Evolutionary conservation across 1,284 basidiomycete genomes (phyloP).

Genomic region (Amylostereum areolatum): DNA sequence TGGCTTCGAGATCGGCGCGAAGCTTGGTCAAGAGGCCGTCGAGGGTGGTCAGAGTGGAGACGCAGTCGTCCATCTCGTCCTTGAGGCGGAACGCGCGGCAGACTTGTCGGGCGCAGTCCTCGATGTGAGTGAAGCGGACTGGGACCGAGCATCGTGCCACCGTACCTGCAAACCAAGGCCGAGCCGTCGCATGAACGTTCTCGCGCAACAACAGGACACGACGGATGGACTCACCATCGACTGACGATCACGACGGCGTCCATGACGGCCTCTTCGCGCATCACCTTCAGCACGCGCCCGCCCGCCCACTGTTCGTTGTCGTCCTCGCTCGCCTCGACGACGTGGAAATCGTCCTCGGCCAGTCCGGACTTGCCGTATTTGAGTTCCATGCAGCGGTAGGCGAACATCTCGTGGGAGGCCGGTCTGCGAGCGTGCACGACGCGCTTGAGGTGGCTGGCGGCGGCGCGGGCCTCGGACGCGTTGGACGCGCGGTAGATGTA

Average conservation of each 20-base stretch:
- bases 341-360: conserved; percentile 67
- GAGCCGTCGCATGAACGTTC: not conserved
- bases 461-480: conserved; percentile 39
- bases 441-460: conserved; percentile 43
- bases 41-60: conserved; percentile 51
- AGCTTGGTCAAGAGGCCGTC: conserved; percentile 56
- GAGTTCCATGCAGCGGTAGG: conserved; percentile 71
- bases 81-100: conserved; percentile 58
- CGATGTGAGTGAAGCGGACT: conserved; percentile 75
- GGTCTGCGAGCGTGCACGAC: conserved; percentile 47
- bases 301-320: conserved; percentile 73
- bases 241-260: conserved; percentile 69
- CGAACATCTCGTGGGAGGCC: conserved; percentile 66
- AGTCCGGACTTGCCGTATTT: conserved; percentile 62
- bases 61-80: conserved; percentile 57
- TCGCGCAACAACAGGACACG: not conserved
- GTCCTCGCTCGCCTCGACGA: conserved; percentile 55
- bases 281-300: conserved; percentile 55
- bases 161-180: conserved; percentile 48
- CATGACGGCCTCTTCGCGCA: conserved; percentile 57
- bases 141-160: conserved; percentile 66
- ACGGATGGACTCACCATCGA: conserved; percentile 49
- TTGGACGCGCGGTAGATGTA: conserved; percentile 49
- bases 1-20: conserved; percentile 42
- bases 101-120: conserved; percentile 67